Conservation (phyloP, 2,329 filamentous ascomycete species). For the Cladophialophora chaetospira region DNA sequence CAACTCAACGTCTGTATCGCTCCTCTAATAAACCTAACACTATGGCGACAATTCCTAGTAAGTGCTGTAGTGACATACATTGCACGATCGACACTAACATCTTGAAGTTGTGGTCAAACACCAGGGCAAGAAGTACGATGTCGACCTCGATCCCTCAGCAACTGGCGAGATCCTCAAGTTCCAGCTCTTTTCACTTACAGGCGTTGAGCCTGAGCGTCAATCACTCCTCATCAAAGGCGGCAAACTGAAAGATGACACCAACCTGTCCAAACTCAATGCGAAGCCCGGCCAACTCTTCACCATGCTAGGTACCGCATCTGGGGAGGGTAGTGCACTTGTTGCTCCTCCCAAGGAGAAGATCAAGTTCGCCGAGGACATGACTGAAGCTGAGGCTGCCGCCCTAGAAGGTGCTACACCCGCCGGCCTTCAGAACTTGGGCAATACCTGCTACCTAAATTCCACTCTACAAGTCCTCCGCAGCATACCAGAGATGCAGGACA, state of each 20-base stretch:
- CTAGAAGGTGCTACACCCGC: constrained; percentile 82
- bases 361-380: constrained; percentile 97
- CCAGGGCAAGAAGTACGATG: constrained; percentile 89
- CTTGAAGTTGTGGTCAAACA: constrained; percentile 84
- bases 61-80: constrained; percentile 29
- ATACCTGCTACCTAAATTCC: constrained; percentile 98
- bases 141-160: constrained; percentile 82
- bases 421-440: constrained; percentile 87
- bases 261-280: constrained; percentile 78
- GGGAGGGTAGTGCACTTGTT: constrained; percentile 60
- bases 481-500: constrained; percentile 86
- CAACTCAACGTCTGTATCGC: neutral
- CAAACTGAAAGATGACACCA: constrained; percentile 92
- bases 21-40: constrained; percentile 28
- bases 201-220: constrained; percentile 93
- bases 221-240: constrained; percentile 94
- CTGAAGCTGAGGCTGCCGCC: constrained; percentile 83
- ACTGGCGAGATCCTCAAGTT: constrained; percentile 93
- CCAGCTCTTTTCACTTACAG: constrained; percentile 91
- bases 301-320: constrained; percentile 88
- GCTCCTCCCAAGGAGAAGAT: constrained; percentile 65
- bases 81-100: constrained; percentile 13
- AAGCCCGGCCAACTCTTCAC: constrained; percentile 87
- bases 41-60: constrained; percentile 62
- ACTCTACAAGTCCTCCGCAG: constrained; percentile 87